Evolutionary conservation across 768 basidiomycete genomes (phyloP).

Genomic region (Gymnopilus dilepis): DNA sequence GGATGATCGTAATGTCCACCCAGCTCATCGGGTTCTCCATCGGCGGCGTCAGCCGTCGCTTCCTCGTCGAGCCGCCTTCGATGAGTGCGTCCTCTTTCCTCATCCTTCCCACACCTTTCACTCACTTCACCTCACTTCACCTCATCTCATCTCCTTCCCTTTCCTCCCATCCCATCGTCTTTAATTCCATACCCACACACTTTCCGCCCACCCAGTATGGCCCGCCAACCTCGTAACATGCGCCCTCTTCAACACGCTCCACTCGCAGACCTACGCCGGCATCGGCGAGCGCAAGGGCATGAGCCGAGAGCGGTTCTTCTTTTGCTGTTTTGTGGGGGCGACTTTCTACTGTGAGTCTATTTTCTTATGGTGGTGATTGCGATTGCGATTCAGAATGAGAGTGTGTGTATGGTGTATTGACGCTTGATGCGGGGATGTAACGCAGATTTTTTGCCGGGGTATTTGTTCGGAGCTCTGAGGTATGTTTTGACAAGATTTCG

Average conservation of each 20-base stretch:
- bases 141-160: slow-evolving; percentile 9
- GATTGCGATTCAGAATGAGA: too few relatives aligned
- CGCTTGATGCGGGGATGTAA: too few relatives aligned
- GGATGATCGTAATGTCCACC: slow-evolving; percentile 72
- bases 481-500: background rate
- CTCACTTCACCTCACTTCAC: too few relatives aligned
- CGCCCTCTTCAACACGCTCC: slow-evolving; percentile 77
- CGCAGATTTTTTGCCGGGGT: slow-evolving; percentile 46
- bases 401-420: too few relatives aligned
- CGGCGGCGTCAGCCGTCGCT: slow-evolving; percentile 72
- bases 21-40: slow-evolving; percentile 80
- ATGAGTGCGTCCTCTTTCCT: slow-evolving; percentile 52
- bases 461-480: slow-evolving; percentile 31
- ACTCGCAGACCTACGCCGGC: slow-evolving; percentile 70
- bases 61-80: slow-evolving; percentile 69
- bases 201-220: slow-evolving; percentile 48
- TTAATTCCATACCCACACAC: background rate
- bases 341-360: slow-evolving; percentile 59
- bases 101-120: background rate
- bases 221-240: slow-evolving; percentile 73
- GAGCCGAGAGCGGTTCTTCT: slow-evolving; percentile 73
- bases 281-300: slow-evolving; percentile 62
- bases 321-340: slow-evolving; percentile 59
- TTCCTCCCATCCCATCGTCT: background rate
- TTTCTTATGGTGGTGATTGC: too few relatives aligned